Evolutionary conservation across 768 basidiomycete genomes (phyloP), one percentile per base, ranked within the genome.

Genomic region (Psilocybe tampanensis): DNA sequence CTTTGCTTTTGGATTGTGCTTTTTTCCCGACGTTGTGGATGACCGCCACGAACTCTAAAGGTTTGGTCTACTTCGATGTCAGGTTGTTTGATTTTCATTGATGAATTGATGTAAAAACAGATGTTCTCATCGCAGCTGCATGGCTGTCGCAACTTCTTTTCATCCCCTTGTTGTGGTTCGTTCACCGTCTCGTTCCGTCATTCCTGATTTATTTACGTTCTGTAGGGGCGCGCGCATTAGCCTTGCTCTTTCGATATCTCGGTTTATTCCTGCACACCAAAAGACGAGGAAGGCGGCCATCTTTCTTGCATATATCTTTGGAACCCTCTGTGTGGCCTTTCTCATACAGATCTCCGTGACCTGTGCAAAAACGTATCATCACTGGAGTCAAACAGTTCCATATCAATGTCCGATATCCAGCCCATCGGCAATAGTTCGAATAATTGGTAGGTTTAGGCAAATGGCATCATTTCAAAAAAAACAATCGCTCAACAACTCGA

Each of bases 1-100:
- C 58, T 15, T 47, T 66, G 9, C 7, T 55, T n/a, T 51, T 59
- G 17, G 61, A 67, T 11, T 54, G 53, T 50, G 39, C 45, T 8
- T 64, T 52, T 34, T 55, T 64, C 29, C 57, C 62, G 17, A 48
- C 64, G 1, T 49, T 63, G 33, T 58, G 66, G 61, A 34, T 62
- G 36, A 23, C 53, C 23, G 50, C 8, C 3, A 17, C 22, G 8
- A 44, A 18, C 18, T 49, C 52, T 8, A 48, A 29, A 42, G 42
- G 58, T 59, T 44, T 32, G 47, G n/a, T 13, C 18, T 8, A 3
- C 7, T 12, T 26, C 29, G n/a, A n/a, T 2, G 45, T 15, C 39
- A 8, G 18, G 3, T 22, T 33, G 33, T n/a, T n/a, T 41, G 2
- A 8, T 21, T n/a, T 12, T 18, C 6, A 19, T 6, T 26, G 18